Conservation (phyloP, 306 rosid genomes). For the Gastrolobium bilobum region DNA sequence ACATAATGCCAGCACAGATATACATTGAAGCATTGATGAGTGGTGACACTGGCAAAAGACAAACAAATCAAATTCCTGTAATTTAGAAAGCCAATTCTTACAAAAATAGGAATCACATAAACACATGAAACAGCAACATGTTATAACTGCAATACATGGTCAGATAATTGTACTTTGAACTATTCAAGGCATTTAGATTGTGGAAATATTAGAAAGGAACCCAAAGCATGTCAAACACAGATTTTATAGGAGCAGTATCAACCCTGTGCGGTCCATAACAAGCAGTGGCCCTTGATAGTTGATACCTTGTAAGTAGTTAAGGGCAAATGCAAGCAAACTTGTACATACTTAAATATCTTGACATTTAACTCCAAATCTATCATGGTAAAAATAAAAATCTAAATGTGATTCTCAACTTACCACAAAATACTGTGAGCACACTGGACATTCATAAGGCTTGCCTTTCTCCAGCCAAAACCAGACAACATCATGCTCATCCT, state of each 20-base stretch:
- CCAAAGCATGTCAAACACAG: conserved; percentile 33
- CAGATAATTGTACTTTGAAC: background rate
- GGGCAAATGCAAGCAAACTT: conserved; percentile 27
- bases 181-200: conserved; percentile 11
- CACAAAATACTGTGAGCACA: conserved; percentile 88
- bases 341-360: conserved; percentile 30
- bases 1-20: conserved; percentile 23
- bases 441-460: conserved; percentile 91
- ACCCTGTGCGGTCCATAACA: conserved; percentile 4
- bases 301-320: background rate
- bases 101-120: background rate
- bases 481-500: conserved; percentile 97
- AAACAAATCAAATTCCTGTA: conserved; percentile 21
- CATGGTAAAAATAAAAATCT: conserved; percentile 14
- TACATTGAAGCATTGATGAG: conserved; percentile 15
- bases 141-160: conserved; percentile 1
- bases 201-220: conserved; percentile 11
- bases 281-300: conserved; percentile 1
- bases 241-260: conserved; percentile 11
- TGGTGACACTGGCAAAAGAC: conserved; percentile 10
- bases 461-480: conserved; percentile 98
- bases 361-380: conserved; percentile 13
- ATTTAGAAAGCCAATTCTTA: conserved; percentile 12
- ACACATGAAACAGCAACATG: background rate
- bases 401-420: conserved; percentile 58